Base-by-base conservation (phyloP, 192 early-diverging fungal genomes). In the Obelidium mucronatum region DNA sequence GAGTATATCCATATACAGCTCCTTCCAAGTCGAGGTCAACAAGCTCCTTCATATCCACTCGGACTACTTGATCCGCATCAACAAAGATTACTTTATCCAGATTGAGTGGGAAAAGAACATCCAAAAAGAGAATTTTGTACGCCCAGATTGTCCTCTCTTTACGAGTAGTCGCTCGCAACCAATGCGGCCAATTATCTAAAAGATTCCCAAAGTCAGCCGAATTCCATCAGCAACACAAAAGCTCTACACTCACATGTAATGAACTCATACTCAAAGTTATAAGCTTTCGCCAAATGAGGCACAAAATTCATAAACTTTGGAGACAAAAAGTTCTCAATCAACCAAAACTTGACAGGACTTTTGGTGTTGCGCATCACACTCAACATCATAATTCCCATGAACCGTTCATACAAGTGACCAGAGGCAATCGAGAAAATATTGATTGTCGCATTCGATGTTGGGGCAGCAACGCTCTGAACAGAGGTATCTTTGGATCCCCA, bases 71-170 rank as follows among this genome's bases (percentile, higher is more conserved):
- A 82, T 99, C 97, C 0, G 97, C 97, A 78, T 99, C 97, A 2
- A 99, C 97, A 81, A 99, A 99, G 58, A 99, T 98, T 28, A 99
- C 94, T 39, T 94, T 94, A 75, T 97, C 95, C 24, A 98, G 81
- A 48, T 86, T 85, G 35, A 99, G 84, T 33, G 97, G 97, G 85
- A 99, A 99, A 39, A 99, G 79, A 62, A 98, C 96, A 80, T 99
- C 97, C 69, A 99, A 83, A 83, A 98, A 99, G 77, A 99, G 84
- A 65, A 99, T 97, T 84, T 99, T 99, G 87, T 97, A 99, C 61
- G 94, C 97, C 97, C 97, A 99, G 71, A 99, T 99, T 0, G 92
- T 97, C 34, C 97, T 82, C 83, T 99, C 96, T 78, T 98, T 98
- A 77, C 97, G 96, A 0, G 90, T 93, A 81, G 98, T 95, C 30